phyloP scores from a whole-genome alignment of 2,329 filamentous ascomycete genomes.

The Endocalyx cinctus region DNA sequence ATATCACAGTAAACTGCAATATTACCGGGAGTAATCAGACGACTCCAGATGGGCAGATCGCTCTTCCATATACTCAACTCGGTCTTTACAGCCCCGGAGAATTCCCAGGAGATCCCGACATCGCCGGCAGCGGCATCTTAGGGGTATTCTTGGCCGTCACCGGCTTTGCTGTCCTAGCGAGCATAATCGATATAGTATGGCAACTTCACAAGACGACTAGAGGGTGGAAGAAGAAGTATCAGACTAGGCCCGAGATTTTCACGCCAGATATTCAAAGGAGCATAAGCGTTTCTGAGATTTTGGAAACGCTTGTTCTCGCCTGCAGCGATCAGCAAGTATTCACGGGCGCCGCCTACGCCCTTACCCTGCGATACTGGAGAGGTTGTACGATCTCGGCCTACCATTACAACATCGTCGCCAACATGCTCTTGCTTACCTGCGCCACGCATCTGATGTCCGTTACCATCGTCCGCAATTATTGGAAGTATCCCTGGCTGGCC shows the following conservation, averaged over 20 bases:
- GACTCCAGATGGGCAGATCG: too few relatives aligned
- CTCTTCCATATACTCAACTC: too few relatives aligned
- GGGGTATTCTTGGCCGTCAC: conserved; percentile 20
- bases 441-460: conserved; percentile 32
- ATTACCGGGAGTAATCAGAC: conserved; percentile 3
- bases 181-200: conserved; percentile 11
- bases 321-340: conserved; percentile 35
- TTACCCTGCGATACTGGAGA: conserved; percentile 27
- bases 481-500: conserved; percentile 25
- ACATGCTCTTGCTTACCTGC: conserved; percentile 31
- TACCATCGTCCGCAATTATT: conserved; percentile 30
- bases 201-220: conserved; percentile 7
- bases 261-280: too few relatives aligned
- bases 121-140: conserved; percentile 20
- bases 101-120: conserved; percentile 17
- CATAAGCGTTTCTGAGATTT: conserved; percentile 22
- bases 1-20: conserved; percentile 12
- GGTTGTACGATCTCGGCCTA: conserved; percentile 30
- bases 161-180: conserved; percentile 13
- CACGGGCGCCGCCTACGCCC: conserved; percentile 31
- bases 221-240: conserved; percentile 6
- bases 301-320: conserved; percentile 26
- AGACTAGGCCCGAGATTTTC: conserved; percentile 5
- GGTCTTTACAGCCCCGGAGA: conserved; percentile 25
- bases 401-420: conserved; percentile 33